phyloP scores from a whole-genome alignment of 2,329 filamentous ascomycete genomes.

The Zasmidium cellare region DNA sequence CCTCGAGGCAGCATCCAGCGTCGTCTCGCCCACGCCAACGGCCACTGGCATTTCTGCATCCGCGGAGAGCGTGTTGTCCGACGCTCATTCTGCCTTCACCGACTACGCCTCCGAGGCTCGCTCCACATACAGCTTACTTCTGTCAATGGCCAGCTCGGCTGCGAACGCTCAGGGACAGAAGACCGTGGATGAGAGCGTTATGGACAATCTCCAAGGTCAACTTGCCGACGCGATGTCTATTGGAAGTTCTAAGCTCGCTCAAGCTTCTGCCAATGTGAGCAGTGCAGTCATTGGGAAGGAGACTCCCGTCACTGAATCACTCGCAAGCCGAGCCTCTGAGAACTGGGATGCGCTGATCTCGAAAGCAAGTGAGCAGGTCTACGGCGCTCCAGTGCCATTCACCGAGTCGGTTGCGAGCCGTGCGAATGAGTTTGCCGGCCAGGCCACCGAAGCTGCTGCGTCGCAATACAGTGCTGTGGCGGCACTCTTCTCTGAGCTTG shows the following conservation, averaged over 20 bases:
- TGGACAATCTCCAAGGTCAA: slow-evolving; percentile 31
- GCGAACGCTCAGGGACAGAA: slow-evolving; percentile 17
- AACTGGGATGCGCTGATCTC: slow-evolving; percentile 66
- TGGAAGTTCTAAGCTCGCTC: slow-evolving; percentile 46
- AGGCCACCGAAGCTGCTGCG: slow-evolving; percentile 63
- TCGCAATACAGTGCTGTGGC: slow-evolving; percentile 70
- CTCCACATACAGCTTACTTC: slow-evolving; percentile 26
- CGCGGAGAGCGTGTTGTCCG: slow-evolving; percentile 47
- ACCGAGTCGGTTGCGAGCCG: slow-evolving; percentile 49
- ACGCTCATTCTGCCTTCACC: slow-evolving; percentile 51
- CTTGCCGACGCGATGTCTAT: slow-evolving; percentile 32
- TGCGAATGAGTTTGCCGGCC: slow-evolving; percentile 60
- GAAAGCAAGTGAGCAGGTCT: slow-evolving; percentile 68
- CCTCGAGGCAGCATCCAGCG: slow-evolving; percentile 68
- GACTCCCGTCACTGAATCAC: slow-evolving; percentile 52
- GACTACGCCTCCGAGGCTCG: slow-evolving; percentile 35
- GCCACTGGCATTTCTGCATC: slow-evolving; percentile 65
- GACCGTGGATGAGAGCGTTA: slow-evolving; percentile 28
- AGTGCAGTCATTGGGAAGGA: slow-evolving; percentile 49
- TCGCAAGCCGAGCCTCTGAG: slow-evolving; percentile 57
- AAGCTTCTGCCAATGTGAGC: slow-evolving; percentile 47
- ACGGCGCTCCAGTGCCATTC: slow-evolving; percentile 62
- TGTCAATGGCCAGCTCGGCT: slow-evolving; percentile 19
- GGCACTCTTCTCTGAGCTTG: slow-evolving; percentile 72
- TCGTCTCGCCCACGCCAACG: slow-evolving; percentile 69